Conservation (phyloP, 805 yeast species). For the Starmera dryadoides region DNA sequence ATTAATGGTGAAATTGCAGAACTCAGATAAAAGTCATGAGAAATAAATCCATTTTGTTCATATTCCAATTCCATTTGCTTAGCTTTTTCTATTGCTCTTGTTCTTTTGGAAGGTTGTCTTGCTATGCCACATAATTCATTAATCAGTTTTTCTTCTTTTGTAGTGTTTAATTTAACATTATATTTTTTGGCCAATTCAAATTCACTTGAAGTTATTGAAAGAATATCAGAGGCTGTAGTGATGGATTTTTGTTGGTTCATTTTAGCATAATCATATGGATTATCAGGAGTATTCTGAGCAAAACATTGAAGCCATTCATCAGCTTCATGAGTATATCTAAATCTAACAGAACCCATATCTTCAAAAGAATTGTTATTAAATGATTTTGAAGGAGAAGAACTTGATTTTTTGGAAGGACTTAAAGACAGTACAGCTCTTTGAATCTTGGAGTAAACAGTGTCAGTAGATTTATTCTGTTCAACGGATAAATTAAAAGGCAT, state of each 20-base stretch:
- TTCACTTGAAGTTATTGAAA: constrained; percentile 6
- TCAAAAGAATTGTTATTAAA: neutral
- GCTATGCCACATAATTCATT: neutral
- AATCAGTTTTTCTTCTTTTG: neutral
- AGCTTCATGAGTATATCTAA: neutral
- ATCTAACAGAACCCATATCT: too few species aligned
- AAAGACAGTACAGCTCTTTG: constrained; percentile 7
- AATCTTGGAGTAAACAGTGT: constrained; percentile 4
- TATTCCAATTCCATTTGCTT: too few species aligned
- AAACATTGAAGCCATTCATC: constrained; percentile 4
- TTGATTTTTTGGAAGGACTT: constrained; percentile 11
- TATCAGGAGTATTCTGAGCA: neutral
- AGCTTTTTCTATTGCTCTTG: neutral
- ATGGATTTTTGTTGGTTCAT: constrained; percentile 2
- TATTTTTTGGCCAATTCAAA: constrained; percentile 2
- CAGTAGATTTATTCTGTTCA: constrained; percentile 2
- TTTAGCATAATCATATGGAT: constrained; percentile 16
- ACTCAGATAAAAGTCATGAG: too few species aligned
- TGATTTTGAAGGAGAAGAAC: neutral
- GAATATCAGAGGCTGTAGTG: too few species aligned
- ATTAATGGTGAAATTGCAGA: neutral
- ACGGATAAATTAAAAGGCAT: constrained; percentile 16
- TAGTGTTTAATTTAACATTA: neutral
- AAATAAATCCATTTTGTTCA: neutral
- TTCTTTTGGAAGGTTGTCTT: neutral